Conservation (phyloP, 2,329 filamentous ascomycete genomes). For the Trichoderma harzianum region DNA sequence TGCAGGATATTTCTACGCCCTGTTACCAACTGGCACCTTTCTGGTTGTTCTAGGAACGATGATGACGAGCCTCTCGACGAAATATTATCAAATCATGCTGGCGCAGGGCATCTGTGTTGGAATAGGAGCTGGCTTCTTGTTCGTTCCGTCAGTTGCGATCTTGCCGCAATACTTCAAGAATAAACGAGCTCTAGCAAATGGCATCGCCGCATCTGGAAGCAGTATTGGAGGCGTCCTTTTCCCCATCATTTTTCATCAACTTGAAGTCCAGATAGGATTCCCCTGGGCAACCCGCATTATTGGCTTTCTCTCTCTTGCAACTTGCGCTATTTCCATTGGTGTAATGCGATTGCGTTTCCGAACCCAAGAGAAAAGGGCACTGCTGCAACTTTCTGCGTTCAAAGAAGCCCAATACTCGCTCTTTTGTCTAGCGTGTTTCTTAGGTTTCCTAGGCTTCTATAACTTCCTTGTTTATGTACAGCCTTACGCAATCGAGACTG, state of each 20-base stretch:
- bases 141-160: slow-evolving; percentile 36
- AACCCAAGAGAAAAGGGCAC: neutral
- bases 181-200: neutral
- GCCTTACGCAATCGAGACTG: neutral
- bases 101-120: slow-evolving; percentile 46
- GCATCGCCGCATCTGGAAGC: neutral
- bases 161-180: slow-evolving; percentile 21
- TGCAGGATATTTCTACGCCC: slow-evolving; percentile 41
- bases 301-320: neutral
- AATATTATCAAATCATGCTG: slow-evolving; percentile 45
- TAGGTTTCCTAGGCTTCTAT: neutral
- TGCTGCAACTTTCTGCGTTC: neutral
- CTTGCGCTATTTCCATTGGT: neutral
- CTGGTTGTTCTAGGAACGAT: slow-evolving; percentile 47
- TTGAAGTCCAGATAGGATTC: neutral
- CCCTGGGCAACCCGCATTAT: neutral
- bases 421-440: neutral
- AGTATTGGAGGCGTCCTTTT: neutral
- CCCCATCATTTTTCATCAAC: neutral
- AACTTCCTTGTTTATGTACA: neutral
- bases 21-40: slow-evolving; percentile 40
- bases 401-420: neutral
- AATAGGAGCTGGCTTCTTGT: slow-evolving; percentile 41
- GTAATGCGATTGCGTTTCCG: neutral
- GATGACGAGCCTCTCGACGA: slow-evolving; percentile 35